Evolutionary conservation across 202 grass and related monocot genomes (phyloP).

Genomic region (Musa balbisiana): DNA sequence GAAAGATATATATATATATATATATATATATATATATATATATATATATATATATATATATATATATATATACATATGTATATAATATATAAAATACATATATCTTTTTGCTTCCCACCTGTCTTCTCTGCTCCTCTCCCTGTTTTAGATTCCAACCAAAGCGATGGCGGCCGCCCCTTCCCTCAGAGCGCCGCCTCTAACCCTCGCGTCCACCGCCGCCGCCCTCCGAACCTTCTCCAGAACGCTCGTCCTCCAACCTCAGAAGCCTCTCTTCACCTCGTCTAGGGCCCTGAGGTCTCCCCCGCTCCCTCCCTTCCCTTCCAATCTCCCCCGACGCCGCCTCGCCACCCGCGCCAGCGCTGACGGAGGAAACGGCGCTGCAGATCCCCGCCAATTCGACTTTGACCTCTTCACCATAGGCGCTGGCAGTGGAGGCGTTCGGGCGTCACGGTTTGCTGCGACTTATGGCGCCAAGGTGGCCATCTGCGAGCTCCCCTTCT

Average conservation of each 20-base stretch:
- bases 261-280: constrained; percentile 4
- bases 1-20: too few relatives aligned
- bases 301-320: constrained; percentile 13
- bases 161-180: constrained; percentile 20
- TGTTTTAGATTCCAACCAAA: background rate
- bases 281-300: constrained; percentile 5
- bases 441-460: constrained; percentile 81
- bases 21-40: too few relatives aligned
- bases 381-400: constrained; percentile 41
- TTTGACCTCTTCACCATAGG: constrained; percentile 95
- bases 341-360: background rate
- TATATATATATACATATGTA: too few relatives aligned
- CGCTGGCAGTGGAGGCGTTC: constrained; percentile 88
- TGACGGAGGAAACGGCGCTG: background rate
- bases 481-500: constrained; percentile 81
- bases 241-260: constrained; percentile 7
- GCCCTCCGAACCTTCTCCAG: constrained; percentile 29
- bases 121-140: too few relatives aligned
- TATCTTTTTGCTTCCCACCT: too few relatives aligned
- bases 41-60: too few relatives aligned
- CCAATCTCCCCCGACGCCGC: constrained; percentile 23
- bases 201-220: constrained; percentile 24
- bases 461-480: constrained; percentile 66
- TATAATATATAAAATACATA: too few relatives aligned
- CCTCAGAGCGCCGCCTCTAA: background rate